Conservation (phyloP, 2,329 filamentous ascomycete species). For the Fusarium sp. region DNA sequence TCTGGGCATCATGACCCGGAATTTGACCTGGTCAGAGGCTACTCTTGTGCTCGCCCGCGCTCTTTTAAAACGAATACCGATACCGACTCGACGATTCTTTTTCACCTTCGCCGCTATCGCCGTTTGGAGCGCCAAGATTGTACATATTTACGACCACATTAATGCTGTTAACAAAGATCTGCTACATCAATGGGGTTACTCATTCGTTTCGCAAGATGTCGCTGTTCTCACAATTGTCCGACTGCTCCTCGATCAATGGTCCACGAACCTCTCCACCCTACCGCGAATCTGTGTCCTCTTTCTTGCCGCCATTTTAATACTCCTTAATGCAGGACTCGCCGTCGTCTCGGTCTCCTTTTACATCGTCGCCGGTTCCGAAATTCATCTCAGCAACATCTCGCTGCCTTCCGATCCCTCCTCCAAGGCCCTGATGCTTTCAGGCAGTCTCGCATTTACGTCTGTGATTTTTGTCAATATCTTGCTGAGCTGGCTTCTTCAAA, state of each 20-base stretch:
- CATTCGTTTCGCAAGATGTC: conserved; percentile 54
- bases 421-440: conserved; percentile 50
- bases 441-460: conserved; percentile 47
- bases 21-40: too few species aligned
- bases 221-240: conserved; percentile 51
- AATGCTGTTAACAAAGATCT: conserved; percentile 42
- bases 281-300: conserved; percentile 24
- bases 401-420: conserved; percentile 51
- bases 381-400: conserved; percentile 54
- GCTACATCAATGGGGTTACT: conserved; percentile 42
- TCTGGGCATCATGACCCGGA: too few species aligned
- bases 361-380: conserved; percentile 51
- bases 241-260: conserved; percentile 49
- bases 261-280: conserved; percentile 29
- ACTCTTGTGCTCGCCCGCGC: background rate
- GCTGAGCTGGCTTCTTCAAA: conserved; percentile 48
- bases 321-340: conserved; percentile 27
- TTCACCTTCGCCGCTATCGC: conserved; percentile 52
- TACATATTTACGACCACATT: conserved; percentile 52
- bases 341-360: conserved; percentile 51
- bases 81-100: conserved; percentile 48
- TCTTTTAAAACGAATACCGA: background rate
- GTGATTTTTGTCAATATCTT: conserved; percentile 32
- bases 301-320: conserved; percentile 25
- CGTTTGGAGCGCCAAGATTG: conserved; percentile 51